Evolutionary conservation across 257 asterid genomes (phyloP).

Genomic region (Agastache rugosa): DNA sequence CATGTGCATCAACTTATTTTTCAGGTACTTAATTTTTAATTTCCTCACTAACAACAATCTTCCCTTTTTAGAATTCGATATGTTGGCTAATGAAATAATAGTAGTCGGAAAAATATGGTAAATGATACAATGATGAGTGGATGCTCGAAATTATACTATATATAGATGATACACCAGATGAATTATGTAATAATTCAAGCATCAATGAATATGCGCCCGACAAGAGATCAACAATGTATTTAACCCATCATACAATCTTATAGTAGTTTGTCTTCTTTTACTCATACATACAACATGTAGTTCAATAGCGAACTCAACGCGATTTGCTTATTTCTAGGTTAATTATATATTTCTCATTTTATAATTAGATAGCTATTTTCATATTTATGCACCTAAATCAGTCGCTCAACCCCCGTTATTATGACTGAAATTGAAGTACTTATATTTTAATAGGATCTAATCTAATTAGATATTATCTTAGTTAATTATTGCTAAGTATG

Average conservation of each 20-base stretch:
- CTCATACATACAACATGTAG: too few species aligned
- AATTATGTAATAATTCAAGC: background rate
- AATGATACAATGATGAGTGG: background rate
- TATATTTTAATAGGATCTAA: background rate
- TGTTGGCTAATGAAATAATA: background rate
- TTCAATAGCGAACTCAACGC: background rate
- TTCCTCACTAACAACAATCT: background rate
- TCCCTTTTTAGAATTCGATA: background rate
- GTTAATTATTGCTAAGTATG: background rate
- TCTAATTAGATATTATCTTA: background rate
- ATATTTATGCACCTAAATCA: background rate
- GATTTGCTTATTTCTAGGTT: background rate
- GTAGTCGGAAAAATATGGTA: background rate
- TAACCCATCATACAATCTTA: background rate
- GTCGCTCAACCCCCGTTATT: background rate
- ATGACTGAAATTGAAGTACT: background rate
- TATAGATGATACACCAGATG: too few species aligned
- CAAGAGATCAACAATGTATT: too few species aligned
- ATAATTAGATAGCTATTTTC: background rate
- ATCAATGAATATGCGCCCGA: background rate
- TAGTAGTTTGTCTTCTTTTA: too few species aligned
- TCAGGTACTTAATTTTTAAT: background rate
- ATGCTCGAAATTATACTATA: too few species aligned
- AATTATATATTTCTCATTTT: background rate
- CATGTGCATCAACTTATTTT: conserved; percentile 1